Percentiles rank a stretch among this genome's conserved stretches.
Conservation (phyloP, 495 filamentous ascomycete species). For the Lasiosphaeria miniovina region DNA sequence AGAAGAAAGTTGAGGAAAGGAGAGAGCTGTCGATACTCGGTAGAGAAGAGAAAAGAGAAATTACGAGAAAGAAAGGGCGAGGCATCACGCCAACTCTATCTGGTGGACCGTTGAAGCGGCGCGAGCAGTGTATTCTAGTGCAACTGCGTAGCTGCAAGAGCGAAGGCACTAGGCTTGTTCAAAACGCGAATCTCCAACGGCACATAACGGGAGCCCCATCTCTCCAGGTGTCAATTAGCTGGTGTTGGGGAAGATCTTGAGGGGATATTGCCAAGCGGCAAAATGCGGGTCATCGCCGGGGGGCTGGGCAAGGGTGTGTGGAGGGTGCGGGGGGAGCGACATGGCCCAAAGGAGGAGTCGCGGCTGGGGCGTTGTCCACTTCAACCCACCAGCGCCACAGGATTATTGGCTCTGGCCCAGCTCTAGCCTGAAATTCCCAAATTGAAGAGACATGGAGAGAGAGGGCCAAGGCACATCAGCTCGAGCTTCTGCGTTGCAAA, state of each 20-base stretch:
- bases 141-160: too few relatives aligned
- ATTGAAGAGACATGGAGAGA: conserved; percentile 10
- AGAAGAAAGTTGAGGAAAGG: not conserved
- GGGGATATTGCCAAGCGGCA: conserved; percentile 7
- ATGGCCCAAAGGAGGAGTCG: conserved; percentile 6
- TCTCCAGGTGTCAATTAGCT: not conserved
- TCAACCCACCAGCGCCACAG: not conserved
- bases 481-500: not conserved
- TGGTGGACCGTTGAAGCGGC: too few relatives aligned
- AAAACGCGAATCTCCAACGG: not conserved
- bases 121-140: too few relatives aligned
- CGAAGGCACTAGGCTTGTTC: not conserved
- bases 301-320: not conserved
- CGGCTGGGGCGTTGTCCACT: not conserved
- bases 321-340: not conserved
- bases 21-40: too few relatives aligned
- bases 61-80: too few relatives aligned
- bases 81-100: too few relatives aligned
- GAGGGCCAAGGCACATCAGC: not conserved
- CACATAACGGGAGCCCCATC: not conserved
- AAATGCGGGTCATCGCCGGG: conserved; percentile 14
- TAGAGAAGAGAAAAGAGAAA: too few relatives aligned
- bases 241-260: not conserved
- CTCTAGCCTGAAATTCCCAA: conserved; percentile 20
- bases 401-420: conserved; percentile 11